These are phyloP conservation scores for Trichoderma guizhouense DNA, from an alignment of 2,329 filamentous ascomycete genomes.

Conservation along the genomic window DNA sequence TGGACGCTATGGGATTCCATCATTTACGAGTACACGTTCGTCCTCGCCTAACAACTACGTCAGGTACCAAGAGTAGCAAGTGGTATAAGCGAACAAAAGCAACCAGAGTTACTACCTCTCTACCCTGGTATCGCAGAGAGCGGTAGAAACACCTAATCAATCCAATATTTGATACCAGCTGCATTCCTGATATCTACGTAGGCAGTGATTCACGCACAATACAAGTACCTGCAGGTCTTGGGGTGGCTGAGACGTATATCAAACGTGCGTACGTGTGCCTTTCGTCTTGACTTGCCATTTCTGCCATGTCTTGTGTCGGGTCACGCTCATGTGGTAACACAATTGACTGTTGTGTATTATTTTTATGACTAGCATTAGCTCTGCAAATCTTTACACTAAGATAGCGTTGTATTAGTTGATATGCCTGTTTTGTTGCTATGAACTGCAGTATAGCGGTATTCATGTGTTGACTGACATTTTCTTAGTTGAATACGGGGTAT, in stretches of 20 bases:
- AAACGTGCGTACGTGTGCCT: neutral
- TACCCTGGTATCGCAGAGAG: neutral
- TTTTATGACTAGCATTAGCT: neutral
- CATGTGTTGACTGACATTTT: neutral
- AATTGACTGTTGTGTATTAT: neutral
- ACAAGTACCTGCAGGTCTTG: neutral
- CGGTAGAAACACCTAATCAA: too few species aligned
- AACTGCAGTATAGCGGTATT: neutral
- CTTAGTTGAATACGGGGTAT: neutral
- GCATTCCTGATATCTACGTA: neutral
- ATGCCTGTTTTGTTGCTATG: neutral
- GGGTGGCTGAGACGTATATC: conserved; percentile 10
- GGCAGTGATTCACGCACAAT: neutral
- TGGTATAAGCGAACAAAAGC: neutral
- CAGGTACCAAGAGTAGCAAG: neutral
- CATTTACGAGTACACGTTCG: neutral
- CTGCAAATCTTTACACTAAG: neutral
- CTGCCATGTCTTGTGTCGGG: neutral
- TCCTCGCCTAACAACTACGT: neutral
- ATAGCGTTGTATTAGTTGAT: neutral
- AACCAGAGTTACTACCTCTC: neutral
- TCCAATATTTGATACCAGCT: neutral
- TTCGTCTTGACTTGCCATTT: conserved; percentile 13
- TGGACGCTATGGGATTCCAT: neutral
- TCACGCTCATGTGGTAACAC: neutral